Percentiles rank a stretch among this genome's conserved stretches.
phyloP scores from a whole-genome alignment of 306 rosid species.

The Hippophae gyantsensis region DNA sequence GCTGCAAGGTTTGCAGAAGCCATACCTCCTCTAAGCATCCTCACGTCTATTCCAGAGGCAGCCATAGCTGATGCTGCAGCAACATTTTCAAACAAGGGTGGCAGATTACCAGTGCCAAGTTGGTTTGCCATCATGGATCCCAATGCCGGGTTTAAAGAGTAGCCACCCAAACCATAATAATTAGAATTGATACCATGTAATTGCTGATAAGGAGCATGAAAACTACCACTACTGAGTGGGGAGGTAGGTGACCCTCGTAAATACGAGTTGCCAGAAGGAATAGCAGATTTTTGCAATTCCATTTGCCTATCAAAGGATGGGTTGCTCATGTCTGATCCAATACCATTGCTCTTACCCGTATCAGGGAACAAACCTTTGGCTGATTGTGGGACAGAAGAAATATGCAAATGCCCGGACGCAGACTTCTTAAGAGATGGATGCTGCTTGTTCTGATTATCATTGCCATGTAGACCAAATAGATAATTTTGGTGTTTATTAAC shows the following conservation, averaged over 20 bases:
- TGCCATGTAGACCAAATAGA: slow-evolving; percentile 70
- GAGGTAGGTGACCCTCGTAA: slow-evolving; percentile 57
- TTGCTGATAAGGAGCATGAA: slow-evolving; percentile 55
- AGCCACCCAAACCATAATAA: slow-evolving; percentile 62
- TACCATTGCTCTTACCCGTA: slow-evolving; percentile 43
- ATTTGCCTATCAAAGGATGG: background rate
- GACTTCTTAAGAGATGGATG: slow-evolving; percentile 55
- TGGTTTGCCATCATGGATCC: slow-evolving; percentile 78
- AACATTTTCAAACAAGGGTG: slow-evolving; percentile 62
- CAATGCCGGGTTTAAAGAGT: slow-evolving; percentile 60
- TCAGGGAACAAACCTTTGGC: slow-evolving; percentile 37
- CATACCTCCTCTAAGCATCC: slow-evolving; percentile 51
- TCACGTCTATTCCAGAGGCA: slow-evolving; percentile 62
- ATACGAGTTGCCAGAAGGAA: slow-evolving; percentile 11
- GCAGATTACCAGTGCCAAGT: slow-evolving; percentile 61
- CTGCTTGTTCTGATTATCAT: slow-evolving; percentile 58
- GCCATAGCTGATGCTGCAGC: slow-evolving; percentile 71
- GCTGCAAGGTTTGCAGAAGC: slow-evolving; percentile 41
- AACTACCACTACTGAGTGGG: slow-evolving; percentile 43
- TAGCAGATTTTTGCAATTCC: no score
- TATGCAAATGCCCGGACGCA: slow-evolving; percentile 45
- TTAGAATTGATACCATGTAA: slow-evolving; percentile 54
- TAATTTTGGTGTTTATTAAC: slow-evolving; percentile 49
- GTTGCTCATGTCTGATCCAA: slow-evolving; percentile 36
- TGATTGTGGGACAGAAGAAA: slow-evolving; percentile 24